Conservation (phyloP, 306 rosid species). For the Dalbergia cochinchinensis region DNA sequence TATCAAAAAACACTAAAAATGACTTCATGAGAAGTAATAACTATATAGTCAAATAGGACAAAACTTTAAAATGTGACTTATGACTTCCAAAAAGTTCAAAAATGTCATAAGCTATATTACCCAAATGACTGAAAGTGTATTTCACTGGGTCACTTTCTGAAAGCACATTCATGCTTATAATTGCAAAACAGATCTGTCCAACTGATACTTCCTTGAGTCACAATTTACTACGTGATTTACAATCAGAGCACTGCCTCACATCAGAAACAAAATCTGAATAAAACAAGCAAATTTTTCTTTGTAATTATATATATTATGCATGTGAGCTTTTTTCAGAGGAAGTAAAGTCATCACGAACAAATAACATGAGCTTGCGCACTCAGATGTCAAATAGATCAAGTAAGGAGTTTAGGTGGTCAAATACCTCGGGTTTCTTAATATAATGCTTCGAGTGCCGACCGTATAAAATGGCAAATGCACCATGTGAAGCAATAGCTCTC, state of each 20-base stretch:
- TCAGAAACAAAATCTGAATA: slow-evolving; percentile 38
- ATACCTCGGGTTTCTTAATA: slow-evolving; percentile 93
- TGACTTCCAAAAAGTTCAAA: too few relatives aligned
- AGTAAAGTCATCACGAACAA: neutral
- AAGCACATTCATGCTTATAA: slow-evolving; percentile 34
- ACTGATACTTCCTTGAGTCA: slow-evolving; percentile 12
- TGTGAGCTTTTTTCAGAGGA: neutral
- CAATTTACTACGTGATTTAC: slow-evolving; percentile 40
- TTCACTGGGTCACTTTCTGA: slow-evolving; percentile 22
- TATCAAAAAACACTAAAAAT: too few relatives aligned
- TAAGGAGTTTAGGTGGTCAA: slow-evolving; percentile 15
- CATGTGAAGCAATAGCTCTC: slow-evolving; percentile 84
- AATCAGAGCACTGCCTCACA: slow-evolving; percentile 22
- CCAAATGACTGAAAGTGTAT: neutral
- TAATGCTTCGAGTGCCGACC: slow-evolving; percentile 80
- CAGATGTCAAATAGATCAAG: slow-evolving; percentile 24
- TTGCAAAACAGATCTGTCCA: slow-evolving; percentile 26
- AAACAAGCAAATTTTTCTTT: slow-evolving; percentile 6
- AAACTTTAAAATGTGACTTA: too few relatives aligned
- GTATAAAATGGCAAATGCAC: slow-evolving; percentile 87
- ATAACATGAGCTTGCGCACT: neutral
- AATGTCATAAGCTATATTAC: too few relatives aligned
- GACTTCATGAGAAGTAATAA: too few relatives aligned
- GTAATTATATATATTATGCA: neutral
- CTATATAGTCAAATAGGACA: too few relatives aligned